phyloP scores from a whole-genome alignment of 768 basidiomycete species.

The Ramaria sp. region DNA sequence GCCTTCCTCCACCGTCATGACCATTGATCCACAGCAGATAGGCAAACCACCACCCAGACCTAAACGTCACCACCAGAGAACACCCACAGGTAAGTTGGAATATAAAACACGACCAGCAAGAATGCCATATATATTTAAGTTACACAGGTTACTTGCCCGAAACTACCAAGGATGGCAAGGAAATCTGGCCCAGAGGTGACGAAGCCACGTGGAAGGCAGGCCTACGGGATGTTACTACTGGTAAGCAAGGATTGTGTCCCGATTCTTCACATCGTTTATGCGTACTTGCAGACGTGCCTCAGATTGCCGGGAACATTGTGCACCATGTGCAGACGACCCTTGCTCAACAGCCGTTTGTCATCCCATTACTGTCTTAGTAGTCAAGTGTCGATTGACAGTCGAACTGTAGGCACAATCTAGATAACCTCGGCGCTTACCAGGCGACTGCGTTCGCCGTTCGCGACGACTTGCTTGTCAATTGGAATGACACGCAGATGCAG shows the following conservation, averaged over 20 bases:
- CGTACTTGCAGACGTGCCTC: slow-evolving; percentile 35
- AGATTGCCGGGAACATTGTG: slow-evolving; percentile 66
- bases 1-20: background rate
- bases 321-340: slow-evolving; percentile 83
- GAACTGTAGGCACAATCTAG: slow-evolving; percentile 31
- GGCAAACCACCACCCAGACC: slow-evolving; percentile 2
- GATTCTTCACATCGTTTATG: slow-evolving; percentile 7
- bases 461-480: slow-evolving; percentile 83
- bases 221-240: slow-evolving; percentile 45
- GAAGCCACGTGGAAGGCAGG: slow-evolving; percentile 63
- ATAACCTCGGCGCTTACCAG: slow-evolving; percentile 82
- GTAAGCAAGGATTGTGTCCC: slow-evolving; percentile 23
- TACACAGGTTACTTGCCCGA: slow-evolving; percentile 68
- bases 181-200: slow-evolving; percentile 79
- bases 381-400: slow-evolving; percentile 41
- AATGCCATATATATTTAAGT: background rate
- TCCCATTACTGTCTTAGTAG: background rate
- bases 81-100: background rate
- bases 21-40: slow-evolving; percentile 7
- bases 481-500: slow-evolving; percentile 73
- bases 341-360: slow-evolving; percentile 62
- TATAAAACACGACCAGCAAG: background rate
- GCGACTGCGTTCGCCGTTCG: slow-evolving; percentile 81
- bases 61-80: slow-evolving; percentile 8
- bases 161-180: slow-evolving; percentile 63